Evolutionary conservation across 2,329 filamentous ascomycete species (phyloP), one percentile per base, ranked within the genome.

Genomic region (Graphilbum fragrans): DNA sequence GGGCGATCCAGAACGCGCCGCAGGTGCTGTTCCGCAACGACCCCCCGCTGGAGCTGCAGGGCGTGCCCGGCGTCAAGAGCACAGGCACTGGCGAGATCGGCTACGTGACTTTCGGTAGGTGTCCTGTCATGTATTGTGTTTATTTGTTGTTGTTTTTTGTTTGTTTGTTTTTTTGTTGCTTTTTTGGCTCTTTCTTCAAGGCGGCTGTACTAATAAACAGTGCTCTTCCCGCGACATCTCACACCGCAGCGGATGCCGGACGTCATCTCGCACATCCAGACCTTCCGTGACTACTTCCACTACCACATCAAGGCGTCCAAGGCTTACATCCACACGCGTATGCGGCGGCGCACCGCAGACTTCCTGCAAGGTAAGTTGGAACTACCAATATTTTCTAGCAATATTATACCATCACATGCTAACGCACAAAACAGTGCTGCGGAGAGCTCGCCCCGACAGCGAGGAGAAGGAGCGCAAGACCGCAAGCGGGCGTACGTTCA

Each of bases 261-360:
- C 51, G 88, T 93, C 59, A 98, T 99, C 53, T 95, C 88, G 39
- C 93, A 98, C 61, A 96, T 99, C 55, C 93, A 99, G 66, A 99
- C 92, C 14, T 98, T 98, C 84, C 85, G 92, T 51, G 92, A 98
- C 59, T 98, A 98, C 65, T 98, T 99, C 72, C 92, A 99, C 64
- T 99, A 99, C 63, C 92, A 98, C 64, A 98, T 98, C 66, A 98
- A 98, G 67, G 93, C 92, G 23, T 95, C 88, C 48, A 98, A 98
- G 72, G 92, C 93, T 41, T 98, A 95, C 58, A 98, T 98, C 50
- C 92, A 98, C 72, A 93, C 88, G 27, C 79, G 93, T 56, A 98
- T 98, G 92, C 81, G 92, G 59, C 86, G 90, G 69, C 79, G 92
- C 61, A 98, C 93, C 10, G 92, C 92, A 38, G 93, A 98, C 62